A percentile compares a stretch with the other conserved stretches of the same genome.
These are phyloP conservation scores for Zygoascus ofunaensis DNA, from an alignment of 805 yeast genomes.

Conservation along the genomic window DNA sequence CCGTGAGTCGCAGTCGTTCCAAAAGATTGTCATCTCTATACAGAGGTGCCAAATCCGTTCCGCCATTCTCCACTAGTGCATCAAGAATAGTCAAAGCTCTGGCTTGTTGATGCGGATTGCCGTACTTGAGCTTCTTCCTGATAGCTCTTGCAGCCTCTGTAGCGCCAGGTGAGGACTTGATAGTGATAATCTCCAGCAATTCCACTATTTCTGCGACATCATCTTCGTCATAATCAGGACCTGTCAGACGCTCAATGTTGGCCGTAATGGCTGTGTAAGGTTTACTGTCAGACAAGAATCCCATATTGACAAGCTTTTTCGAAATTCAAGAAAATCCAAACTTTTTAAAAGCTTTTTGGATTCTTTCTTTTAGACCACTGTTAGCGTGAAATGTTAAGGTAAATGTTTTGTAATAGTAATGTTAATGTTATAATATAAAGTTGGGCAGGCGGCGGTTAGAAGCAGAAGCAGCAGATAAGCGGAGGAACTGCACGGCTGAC, in stretches of 20 bases:
- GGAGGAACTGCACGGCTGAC: too few relatives aligned
- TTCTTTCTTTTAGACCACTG: too few relatives aligned
- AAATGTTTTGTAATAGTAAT: background rate
- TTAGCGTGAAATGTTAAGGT: background rate
- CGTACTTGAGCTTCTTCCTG: slow-evolving; percentile 82
- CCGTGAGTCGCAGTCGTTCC: slow-evolving; percentile 50
- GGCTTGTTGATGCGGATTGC: slow-evolving; percentile 52
- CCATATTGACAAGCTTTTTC: slow-evolving; percentile 18
- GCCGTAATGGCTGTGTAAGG: slow-evolving; percentile 38
- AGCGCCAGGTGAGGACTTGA: slow-evolving; percentile 35
- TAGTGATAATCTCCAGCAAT: slow-evolving; percentile 44
- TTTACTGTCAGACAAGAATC: slow-evolving; percentile 29
- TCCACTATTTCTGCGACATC: slow-evolving; percentile 46
- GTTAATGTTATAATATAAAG: too few relatives aligned
- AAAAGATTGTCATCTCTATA: slow-evolving; percentile 62
- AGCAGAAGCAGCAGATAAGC: too few relatives aligned
- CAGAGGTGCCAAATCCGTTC: slow-evolving; percentile 28
- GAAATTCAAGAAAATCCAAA: too few relatives aligned
- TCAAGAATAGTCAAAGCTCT: slow-evolving; percentile 61
- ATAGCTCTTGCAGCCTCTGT: slow-evolving; percentile 86
- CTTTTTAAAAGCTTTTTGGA: too few relatives aligned
- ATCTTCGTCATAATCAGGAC: slow-evolving; percentile 26
- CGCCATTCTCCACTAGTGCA: slow-evolving; percentile 50
- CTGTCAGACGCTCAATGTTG: slow-evolving; percentile 31
- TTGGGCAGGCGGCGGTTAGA: too few relatives aligned